These are phyloP conservation scores for Trichocladium antarcticum DNA, from an alignment of 495 filamentous ascomycete genomes.

Conservation along the genomic window DNA sequence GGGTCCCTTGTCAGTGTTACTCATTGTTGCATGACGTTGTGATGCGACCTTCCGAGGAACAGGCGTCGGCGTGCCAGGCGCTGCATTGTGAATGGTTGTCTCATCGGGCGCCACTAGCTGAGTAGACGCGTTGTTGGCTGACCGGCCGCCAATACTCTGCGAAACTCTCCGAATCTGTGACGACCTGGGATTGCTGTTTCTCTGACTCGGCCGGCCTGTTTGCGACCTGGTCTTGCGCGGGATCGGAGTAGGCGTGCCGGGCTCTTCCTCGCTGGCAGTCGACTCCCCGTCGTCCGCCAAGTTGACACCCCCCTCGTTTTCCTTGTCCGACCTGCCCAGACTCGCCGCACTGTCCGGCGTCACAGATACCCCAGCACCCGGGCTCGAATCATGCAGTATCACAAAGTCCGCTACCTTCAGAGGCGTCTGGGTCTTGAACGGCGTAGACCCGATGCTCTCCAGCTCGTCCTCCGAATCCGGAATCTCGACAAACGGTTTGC, in stretches of 20 bases:
- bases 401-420: not conserved
- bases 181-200: conserved; percentile 1
- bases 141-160: not conserved
- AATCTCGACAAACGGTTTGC: conserved; percentile 21
- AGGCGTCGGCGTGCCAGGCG: conserved; percentile 3
- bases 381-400: not conserved
- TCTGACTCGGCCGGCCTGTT: not conserved
- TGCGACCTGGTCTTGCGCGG: conserved; percentile 1
- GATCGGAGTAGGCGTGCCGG: conserved; percentile 4
- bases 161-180: not conserved
- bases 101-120: not conserved
- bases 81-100: not conserved
- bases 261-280: not conserved
- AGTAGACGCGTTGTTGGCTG: not conserved
- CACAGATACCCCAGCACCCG: not conserved
- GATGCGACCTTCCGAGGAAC: not conserved
- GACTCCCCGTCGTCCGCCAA: conserved; percentile 2
- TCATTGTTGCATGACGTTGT: not conserved
- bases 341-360: conserved; percentile 2
- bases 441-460: conserved; percentile 18
- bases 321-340: conserved; percentile 19
- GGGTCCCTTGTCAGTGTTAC: too few relatives aligned
- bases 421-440: conserved; percentile 8
- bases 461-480: conserved; percentile 36
- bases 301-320: conserved; percentile 14